A percentile compares a stretch with the other conserved stretches of the same genome.
Evolutionary conservation across 2,329 filamentous ascomycete species (phyloP).

Genomic region (Xylaria sp.): DNA sequence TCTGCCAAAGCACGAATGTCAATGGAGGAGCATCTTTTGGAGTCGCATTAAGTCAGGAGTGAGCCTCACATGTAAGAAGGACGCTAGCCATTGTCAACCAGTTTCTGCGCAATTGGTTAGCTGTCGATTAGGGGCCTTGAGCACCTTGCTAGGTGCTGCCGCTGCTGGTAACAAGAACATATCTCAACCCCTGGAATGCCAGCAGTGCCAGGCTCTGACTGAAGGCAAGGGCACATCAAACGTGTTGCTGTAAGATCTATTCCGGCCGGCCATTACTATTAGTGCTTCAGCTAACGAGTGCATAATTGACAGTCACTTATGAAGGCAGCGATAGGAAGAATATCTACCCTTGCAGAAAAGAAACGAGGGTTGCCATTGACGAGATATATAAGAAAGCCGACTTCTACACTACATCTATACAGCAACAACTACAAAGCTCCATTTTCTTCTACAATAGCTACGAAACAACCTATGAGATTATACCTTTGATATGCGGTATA

Average conservation of each 20-base stretch:
- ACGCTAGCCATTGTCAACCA: neutral
- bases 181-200: conserved; percentile 3
- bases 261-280: no score
- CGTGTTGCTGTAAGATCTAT: neutral
- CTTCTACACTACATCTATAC: neutral
- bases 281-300: neutral
- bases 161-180: neutral
- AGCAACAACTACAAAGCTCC: neutral
- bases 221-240: neutral
- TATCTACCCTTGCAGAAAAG: no score
- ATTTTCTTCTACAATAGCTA: neutral
- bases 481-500: neutral
- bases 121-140: neutral
- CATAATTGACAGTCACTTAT: neutral
- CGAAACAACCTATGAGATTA: no score
- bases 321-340: neutral
- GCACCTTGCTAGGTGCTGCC: neutral
- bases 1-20: conserved; percentile 3
- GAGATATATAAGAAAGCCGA: neutral
- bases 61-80: neutral
- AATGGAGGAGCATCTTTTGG: conserved; percentile 8
- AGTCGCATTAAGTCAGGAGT: neutral
- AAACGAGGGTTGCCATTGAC: no score
- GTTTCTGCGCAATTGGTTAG: neutral
- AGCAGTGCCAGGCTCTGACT: neutral